Base-by-base conservation (phyloP, 78 protist species). In the Dictyostelium citrinum region DNA sequence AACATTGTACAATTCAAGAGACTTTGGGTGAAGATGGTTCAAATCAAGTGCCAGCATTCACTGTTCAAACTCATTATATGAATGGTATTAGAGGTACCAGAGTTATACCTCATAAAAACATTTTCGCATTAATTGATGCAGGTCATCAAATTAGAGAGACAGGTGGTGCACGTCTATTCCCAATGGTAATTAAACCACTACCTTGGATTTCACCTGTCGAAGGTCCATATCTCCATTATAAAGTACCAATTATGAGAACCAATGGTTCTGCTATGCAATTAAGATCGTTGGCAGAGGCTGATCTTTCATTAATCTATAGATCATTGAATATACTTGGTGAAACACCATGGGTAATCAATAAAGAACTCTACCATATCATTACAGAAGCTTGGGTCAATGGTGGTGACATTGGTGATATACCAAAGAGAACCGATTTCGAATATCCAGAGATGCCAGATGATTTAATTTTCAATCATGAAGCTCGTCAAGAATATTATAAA, bases 321-420 rank as follows among this genome's bases (percentile, higher is more conserved):
- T 95, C 92, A 2, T 84, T 98, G 43, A 95, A 95, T 83, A 84
- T 61, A 2, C 60, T 97, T 6, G 68, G 88, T 9, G 20, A 37
- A 12, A 88, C 95, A 33, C 92, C 90, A 5, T 98, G 99, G 99
- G 82, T 84, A 5, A 64, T 97, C 75, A 96, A 98, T 90, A 9
- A 12, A 12, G 45, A 79, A 10, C 68, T 97, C 43, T 33, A 58
- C 10, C 1, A 31, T 1, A 37, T 85, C 27, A 14, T 91, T 1
- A n/a, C 17, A 7, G 95, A 74, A 12, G 91, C 78, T 17, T 83
- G 88, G 96, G 90, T 45, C 0, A n/a, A 24, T 12, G 96, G 96
- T 35, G 97, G 94, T 10, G 88, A 84, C n/a, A 14, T 83, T 9
- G 97, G 80, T 11, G 81, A 60, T 20, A 7, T 96, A 5, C 96